Conservation (phyloP, 371 early-diverging fungal genomes). For the Mucor irregularis region DNA sequence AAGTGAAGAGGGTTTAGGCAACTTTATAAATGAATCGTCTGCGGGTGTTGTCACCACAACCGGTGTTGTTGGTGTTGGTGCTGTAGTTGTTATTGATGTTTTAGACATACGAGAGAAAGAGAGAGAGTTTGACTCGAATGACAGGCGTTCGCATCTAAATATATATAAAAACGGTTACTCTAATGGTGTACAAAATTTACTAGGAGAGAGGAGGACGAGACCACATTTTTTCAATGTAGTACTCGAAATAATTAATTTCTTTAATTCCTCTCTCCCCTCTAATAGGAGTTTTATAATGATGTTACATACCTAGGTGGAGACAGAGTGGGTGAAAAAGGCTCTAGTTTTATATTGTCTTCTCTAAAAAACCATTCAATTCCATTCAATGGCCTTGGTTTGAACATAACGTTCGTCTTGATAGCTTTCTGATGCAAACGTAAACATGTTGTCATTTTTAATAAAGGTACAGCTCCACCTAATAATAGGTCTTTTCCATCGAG, state of each 20-base stretch:
- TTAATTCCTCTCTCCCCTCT: constrained; percentile 5
- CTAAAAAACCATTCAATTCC: constrained; percentile 20
- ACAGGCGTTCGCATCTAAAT: constrained; percentile 13
- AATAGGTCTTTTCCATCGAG: constrained; percentile 7
- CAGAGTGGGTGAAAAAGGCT: constrained; percentile 5
- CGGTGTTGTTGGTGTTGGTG: not conserved
- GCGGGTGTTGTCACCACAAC: too few species aligned
- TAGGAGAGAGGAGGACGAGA: constrained; percentile 1
- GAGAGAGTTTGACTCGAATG: constrained; percentile 6
- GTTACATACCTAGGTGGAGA: not conserved
- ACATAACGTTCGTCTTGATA: not conserved
- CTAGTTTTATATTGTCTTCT: not conserved
- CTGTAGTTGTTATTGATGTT: not conserved
- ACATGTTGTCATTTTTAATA: constrained; percentile 16
- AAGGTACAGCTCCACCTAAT: constrained; percentile 11
- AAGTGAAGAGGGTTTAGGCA: constrained; percentile 44
- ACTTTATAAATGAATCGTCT: constrained; percentile 3
- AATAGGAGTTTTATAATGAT: not conserved
- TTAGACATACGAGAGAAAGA: not conserved
- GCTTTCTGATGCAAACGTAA: constrained; percentile 4
- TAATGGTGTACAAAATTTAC: constrained; percentile 16
- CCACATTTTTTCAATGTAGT: constrained; percentile 10
- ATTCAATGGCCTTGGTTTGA: constrained; percentile 7
- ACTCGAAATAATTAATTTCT: constrained; percentile 6
- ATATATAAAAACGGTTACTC: constrained; percentile 16